Evolutionary conservation across 306 rosid genomes (phyloP), one percentile per base, ranked within the genome.

Genomic region (Lupinus albus): DNA sequence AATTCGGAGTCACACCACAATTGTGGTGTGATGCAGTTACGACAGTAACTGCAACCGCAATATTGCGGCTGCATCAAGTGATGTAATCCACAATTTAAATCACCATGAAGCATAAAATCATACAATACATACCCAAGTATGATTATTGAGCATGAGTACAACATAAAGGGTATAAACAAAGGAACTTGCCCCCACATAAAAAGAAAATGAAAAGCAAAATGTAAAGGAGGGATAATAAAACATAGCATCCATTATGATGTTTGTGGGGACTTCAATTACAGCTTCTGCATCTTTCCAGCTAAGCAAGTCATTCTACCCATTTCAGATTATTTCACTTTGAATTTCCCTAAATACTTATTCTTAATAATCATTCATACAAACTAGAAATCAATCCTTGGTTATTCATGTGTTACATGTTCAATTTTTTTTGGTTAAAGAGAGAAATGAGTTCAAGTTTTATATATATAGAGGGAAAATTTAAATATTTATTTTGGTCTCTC

Each of bases 201-300:
- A 82, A 54, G 78, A 59, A 74, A 70, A 74, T 65, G 5, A 70
- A 77, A 81, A 79, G 84, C 70, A 56, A 12, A 58, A 21, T 58
- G 50, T 41, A 80, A 74, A 79, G 75, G 20, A 52, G 13, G 16
- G 46, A 8, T 61, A 68, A 68, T 13, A 42, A 64, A 54, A 42
- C 14, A 42, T 42, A 42, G 33, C 25, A 38, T 64, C 61, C 75
- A 78, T 82, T 50, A 82, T 82, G 45, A 21, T 78, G 85, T 82
- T 53, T 67, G 75, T 78, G 25, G 80, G 78, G 70, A 60, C 68
- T 79, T 72, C 16, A 49, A 59, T 77, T 54, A 79, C 80, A 77
- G 42, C 71, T 57, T 56, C 57, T 56, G 74, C 77, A 25, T 74
- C 82, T 82, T 82, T 82, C 80, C 82, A 81, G 85, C 33, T 65